phyloP scores from a whole-genome alignment of 371 early-diverging fungal species.

The Mortierella sp. region DNA sequence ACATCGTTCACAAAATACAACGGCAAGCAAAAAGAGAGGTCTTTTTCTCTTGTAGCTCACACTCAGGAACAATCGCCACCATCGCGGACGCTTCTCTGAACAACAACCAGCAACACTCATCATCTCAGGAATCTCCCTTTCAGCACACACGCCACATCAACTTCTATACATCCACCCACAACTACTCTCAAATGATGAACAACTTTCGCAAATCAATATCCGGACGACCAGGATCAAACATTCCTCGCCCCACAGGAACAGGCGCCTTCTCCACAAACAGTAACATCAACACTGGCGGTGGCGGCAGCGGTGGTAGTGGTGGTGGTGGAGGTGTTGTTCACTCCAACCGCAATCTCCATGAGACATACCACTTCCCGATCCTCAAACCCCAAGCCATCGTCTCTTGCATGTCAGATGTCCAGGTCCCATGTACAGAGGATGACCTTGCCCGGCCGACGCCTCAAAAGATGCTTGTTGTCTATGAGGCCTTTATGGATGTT shows the following conservation, averaged over 20 bases:
- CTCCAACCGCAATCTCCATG: neutral
- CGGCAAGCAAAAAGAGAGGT: neutral
- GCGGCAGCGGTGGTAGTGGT: neutral
- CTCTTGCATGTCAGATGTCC: constrained; percentile 41
- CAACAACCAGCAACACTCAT: neutral
- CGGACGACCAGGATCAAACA: constrained; percentile 42
- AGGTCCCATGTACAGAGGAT: constrained; percentile 41
- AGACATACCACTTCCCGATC: constrained; percentile 38
- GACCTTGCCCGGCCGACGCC: constrained; percentile 42
- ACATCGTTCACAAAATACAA: neutral
- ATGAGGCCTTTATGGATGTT: constrained; percentile 50
- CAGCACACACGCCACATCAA: neutral
- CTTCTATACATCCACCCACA: neutral
- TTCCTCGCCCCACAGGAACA: constrained; percentile 27
- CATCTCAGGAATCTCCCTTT: neutral
- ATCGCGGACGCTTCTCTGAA: neutral
- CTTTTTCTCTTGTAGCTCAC: neutral
- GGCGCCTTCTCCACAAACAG: neutral
- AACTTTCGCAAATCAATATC: constrained; percentile 38
- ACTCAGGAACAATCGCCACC: neutral
- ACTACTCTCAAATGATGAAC: constrained; percentile 16
- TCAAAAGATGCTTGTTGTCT: constrained; percentile 46
- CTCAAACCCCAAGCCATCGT: constrained; percentile 48
- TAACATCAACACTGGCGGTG: neutral
- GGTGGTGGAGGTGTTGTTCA: neutral